Base-by-base conservation (phyloP, 2,329 filamentous ascomycete species). In the Pseudopyricularia cyperi region DNA sequence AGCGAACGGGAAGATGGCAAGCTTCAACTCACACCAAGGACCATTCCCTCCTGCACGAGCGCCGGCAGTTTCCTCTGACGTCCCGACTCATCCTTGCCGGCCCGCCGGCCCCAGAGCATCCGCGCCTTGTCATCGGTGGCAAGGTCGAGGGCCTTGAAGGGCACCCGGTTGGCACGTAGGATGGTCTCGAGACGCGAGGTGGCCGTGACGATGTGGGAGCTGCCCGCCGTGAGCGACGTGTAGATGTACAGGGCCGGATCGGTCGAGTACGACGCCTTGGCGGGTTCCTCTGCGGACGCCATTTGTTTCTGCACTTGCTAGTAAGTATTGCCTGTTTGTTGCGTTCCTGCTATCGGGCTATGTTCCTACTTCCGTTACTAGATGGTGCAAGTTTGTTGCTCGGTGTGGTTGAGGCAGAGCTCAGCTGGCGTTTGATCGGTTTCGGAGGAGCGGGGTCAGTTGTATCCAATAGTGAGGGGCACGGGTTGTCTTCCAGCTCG, bases 161-260 rank as follows among this genome's bases (percentile, higher is more conserved):
- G 88, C 54, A 98, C 85, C 60, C 86, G 86, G 74, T 97, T 96
- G 57, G 89, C 90, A 64, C 89, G 91, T 55, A 98, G 78, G 63
- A 98, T 97, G 12, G 90, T 96, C 70, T 98, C 91, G 59, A 98
- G 82, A 48, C 93, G 87, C 52, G 90, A 94, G 1, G 93, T 97
- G 26, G 90, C 93, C 39, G 93, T 97, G 63, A 97, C 83, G 66
- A 97, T 95, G 67, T 96, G 89, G 24, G 89, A 95, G 39, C 89
- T 95, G 57, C 93, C 93, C 54, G 93, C 88, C 19, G 93, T 97
- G 52, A 98, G 77, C 51, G 91, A 97, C 55, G 93, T 97, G 72
- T 94, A 96, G 61, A 98, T 85, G 72, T 93, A 98, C 56, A 98
- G 82, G 28, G 83, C 75, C 48, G 84, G 79, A 65, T 88, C 84